phyloP scores from a whole-genome alignment of 2,329 filamentous ascomycete species.

The Aspergillus sp. region DNA sequence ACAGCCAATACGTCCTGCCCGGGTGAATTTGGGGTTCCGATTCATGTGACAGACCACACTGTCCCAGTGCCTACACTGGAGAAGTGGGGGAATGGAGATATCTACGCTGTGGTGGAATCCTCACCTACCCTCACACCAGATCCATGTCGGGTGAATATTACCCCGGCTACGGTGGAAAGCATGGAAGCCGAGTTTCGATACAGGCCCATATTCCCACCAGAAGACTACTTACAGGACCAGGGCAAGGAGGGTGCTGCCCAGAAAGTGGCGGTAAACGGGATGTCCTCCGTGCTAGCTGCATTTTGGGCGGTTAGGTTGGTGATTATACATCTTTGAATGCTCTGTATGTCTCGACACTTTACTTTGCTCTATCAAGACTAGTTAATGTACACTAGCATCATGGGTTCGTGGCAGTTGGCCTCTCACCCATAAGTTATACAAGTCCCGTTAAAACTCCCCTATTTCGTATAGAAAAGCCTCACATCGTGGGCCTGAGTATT shows the following conservation, averaged over 20 bases:
- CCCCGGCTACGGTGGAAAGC: conserved; percentile 7
- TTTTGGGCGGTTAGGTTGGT: conserved; percentile 7
- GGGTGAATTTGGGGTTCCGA: neutral
- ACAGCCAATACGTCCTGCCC: conserved; percentile 1
- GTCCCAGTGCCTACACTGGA: conserved; percentile 6
- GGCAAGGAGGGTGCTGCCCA: conserved; percentile 8
- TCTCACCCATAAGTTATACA: neutral
- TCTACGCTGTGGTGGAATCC: conserved; percentile 11
- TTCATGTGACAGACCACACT: conserved; percentile 9
- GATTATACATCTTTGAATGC: neutral
- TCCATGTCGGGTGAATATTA: conserved; percentile 12
- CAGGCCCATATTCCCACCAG: conserved; percentile 5
- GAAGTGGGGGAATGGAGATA: conserved; percentile 8
- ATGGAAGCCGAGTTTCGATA: conserved; percentile 11
- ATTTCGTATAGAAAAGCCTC: no score
- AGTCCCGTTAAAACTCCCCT: no score
- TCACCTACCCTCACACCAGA: conserved; percentile 6
- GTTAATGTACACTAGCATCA: neutral
- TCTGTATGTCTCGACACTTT: neutral
- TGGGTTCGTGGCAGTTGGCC: neutral
- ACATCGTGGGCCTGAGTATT: no score
- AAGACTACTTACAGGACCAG: conserved; percentile 5
- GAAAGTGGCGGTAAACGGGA: conserved; percentile 5
- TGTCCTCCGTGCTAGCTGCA: conserved; percentile 9
- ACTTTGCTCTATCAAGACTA: neutral